phyloP scores from a whole-genome alignment of 164 flowering plant genomes.

The Liriodendron chinense region DNA sequence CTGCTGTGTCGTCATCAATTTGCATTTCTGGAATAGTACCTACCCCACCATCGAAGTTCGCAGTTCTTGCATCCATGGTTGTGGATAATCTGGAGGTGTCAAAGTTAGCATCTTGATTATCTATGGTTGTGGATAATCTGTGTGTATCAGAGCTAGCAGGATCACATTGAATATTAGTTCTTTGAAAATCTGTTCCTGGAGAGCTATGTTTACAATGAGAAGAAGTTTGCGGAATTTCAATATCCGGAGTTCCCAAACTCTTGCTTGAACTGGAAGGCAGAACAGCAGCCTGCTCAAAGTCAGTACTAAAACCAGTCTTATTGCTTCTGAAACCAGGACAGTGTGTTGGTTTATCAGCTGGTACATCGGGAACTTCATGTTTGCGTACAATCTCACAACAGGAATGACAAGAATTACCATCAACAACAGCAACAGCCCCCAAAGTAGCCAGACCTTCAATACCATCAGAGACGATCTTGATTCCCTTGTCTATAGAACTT shows the following conservation, averaged over 20 bases:
- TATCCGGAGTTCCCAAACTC: slow-evolving; percentile 4
- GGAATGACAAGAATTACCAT: too few species aligned
- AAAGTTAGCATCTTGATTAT: slow-evolving; percentile 6
- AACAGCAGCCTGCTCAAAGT: background rate
- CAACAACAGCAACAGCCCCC: background rate
- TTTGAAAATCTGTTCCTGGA: slow-evolving; percentile 7
- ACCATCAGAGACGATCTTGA: background rate
- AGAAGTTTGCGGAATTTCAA: slow-evolving; percentile 3
- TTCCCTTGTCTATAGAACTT: slow-evolving; percentile 6
- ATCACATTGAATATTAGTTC: background rate
- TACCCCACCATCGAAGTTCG: background rate
- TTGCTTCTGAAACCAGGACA: slow-evolving; percentile 6
- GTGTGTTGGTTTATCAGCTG: slow-evolving; percentile 4
- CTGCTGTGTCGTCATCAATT: slow-evolving; percentile 1
- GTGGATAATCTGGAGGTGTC: background rate
- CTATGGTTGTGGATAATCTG: slow-evolving; percentile 5
- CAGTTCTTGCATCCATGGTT: slow-evolving; percentile 6
- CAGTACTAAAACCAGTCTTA: slow-evolving; percentile 3
- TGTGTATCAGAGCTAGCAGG: slow-evolving; percentile 1
- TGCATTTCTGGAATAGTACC: slow-evolving; percentile 23
- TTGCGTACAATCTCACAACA: too few species aligned
- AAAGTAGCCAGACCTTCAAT: background rate
- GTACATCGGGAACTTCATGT: background rate
- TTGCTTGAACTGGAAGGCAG: slow-evolving; percentile 11
- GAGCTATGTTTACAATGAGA: slow-evolving; percentile 8